These are phyloP conservation scores for Baorangia bicolor DNA, from an alignment of 768 basidiomycete genomes.

Conservation along the genomic window DNA sequence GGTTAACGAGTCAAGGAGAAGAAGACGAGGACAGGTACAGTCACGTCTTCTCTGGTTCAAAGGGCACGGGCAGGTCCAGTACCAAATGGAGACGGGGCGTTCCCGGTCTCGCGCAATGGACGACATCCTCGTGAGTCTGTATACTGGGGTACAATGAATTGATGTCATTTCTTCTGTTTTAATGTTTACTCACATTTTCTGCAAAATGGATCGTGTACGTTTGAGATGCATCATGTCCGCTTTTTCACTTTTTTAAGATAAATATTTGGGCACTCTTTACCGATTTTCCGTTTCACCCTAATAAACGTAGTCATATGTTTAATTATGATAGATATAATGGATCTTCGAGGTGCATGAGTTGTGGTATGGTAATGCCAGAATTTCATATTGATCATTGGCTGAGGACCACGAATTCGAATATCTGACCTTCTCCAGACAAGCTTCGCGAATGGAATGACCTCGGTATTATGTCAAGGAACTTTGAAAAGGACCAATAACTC, in stretches of 20 bases:
- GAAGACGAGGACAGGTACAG: slow-evolving; percentile 30
- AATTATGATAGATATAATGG: slow-evolving; percentile 24
- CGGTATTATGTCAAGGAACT: not conserved
- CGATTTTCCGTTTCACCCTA: not conserved
- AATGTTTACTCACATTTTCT: slow-evolving; percentile 7
- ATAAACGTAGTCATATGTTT: slow-evolving; percentile 16
- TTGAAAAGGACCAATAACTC: too few species aligned
- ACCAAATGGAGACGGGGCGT: slow-evolving; percentile 33
- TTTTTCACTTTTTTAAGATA: not conserved
- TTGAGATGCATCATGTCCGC: slow-evolving; percentile 7
- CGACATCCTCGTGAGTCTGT: slow-evolving; percentile 21
- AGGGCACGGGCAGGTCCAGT: slow-evolving; percentile 14
- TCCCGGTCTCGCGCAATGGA: slow-evolving; percentile 34
- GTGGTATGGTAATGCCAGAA: too few species aligned
- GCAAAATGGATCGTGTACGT: slow-evolving; percentile 14
- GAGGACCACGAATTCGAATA: not conserved
- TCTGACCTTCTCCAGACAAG: not conserved
- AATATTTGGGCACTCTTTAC: slow-evolving; percentile 8
- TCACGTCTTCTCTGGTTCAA: slow-evolving; percentile 23
- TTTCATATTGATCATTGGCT: not conserved
- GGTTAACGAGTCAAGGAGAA: slow-evolving; percentile 29
- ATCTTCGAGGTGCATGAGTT: too few species aligned
- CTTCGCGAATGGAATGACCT: not conserved
- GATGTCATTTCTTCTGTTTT: not conserved
- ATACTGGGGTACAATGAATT: not conserved